phyloP scores from a whole-genome alignment of 495 filamentous ascomycete genomes.

The Viridothelium virens region DNA sequence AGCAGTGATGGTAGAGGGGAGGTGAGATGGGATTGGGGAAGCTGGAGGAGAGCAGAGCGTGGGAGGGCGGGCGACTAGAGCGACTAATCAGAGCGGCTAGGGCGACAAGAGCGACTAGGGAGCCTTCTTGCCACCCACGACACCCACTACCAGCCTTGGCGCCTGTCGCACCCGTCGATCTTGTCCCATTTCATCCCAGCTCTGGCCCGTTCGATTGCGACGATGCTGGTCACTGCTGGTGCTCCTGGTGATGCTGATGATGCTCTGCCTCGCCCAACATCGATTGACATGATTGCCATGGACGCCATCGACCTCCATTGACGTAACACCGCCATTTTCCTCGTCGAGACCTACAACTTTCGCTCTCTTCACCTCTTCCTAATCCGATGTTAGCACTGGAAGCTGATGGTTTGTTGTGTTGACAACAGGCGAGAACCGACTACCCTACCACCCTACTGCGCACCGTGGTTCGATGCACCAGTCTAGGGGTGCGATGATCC shows the following conservation, averaged over 20 bases:
- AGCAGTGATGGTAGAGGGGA: background rate
- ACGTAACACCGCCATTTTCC: constrained; percentile 1
- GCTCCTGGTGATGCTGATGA: background rate
- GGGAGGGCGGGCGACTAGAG: background rate
- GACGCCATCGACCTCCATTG: background rate
- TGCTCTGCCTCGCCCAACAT: background rate
- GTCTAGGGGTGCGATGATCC: too few species aligned
- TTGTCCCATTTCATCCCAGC: background rate
- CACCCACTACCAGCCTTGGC: background rate
- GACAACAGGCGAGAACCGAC: too few species aligned
- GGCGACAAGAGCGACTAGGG: background rate
- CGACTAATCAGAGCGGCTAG: too few species aligned
- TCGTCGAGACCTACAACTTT: background rate
- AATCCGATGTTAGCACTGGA: too few species aligned
- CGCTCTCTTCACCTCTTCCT: too few species aligned
- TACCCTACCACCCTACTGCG: too few species aligned
- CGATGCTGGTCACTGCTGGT: background rate
- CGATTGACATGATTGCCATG: background rate
- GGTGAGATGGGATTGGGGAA: background rate
- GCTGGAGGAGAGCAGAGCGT: background rate
- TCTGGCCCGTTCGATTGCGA: background rate
- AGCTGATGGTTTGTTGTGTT: too few species aligned
- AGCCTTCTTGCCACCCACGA: background rate
- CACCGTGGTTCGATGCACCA: too few species aligned
- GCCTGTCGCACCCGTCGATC: background rate